These are phyloP conservation scores for Odonthalia washingtoniensis DNA, from an alignment of 31 red algal species.

Conservation along the genomic window DNA sequence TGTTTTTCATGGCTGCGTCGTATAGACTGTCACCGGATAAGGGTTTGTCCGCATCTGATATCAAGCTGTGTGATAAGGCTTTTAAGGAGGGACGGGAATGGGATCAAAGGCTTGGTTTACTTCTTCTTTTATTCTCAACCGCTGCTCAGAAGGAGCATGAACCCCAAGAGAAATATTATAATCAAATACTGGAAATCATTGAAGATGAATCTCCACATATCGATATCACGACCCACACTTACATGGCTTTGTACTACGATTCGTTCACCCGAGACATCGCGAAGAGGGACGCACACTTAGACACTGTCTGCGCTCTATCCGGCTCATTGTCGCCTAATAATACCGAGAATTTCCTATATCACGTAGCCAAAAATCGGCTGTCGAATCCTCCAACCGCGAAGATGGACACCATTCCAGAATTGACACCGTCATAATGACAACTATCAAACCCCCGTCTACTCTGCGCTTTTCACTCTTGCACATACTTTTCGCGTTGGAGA, in stretches of 20 bases:
- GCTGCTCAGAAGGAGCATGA: not conserved
- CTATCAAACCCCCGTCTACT: too few species aligned
- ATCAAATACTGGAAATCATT: conserved; percentile 24
- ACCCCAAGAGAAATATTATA: not conserved
- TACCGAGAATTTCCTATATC: conserved; percentile 69
- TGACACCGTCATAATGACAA: too few species aligned
- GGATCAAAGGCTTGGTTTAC: conserved; percentile 33
- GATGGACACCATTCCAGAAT: too few species aligned
- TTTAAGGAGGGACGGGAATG: conserved; percentile 10
- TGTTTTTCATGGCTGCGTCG: conserved; percentile 70
- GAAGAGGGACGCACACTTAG: conserved; percentile 48
- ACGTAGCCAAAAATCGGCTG: conserved; percentile 55
- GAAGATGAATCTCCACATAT: conserved; percentile 12
- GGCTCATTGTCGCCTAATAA: conserved; percentile 39
- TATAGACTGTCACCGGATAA: conserved; percentile 23
- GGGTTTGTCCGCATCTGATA: conserved; percentile 7
- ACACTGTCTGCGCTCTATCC: conserved; percentile 32
- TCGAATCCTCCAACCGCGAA: not conserved
- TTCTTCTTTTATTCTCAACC: conserved; percentile 9
- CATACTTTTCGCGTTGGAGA: too few species aligned
- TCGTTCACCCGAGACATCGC: conserved; percentile 57
- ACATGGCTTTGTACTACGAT: conserved; percentile 74
- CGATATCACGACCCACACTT: conserved; percentile 57
- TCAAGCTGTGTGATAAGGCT: conserved; percentile 26
- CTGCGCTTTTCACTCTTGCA: too few species aligned